Evolutionary conservation across 2,329 filamentous ascomycete genomes (phyloP).

Genomic region (Salinomyces thailandicus): DNA sequence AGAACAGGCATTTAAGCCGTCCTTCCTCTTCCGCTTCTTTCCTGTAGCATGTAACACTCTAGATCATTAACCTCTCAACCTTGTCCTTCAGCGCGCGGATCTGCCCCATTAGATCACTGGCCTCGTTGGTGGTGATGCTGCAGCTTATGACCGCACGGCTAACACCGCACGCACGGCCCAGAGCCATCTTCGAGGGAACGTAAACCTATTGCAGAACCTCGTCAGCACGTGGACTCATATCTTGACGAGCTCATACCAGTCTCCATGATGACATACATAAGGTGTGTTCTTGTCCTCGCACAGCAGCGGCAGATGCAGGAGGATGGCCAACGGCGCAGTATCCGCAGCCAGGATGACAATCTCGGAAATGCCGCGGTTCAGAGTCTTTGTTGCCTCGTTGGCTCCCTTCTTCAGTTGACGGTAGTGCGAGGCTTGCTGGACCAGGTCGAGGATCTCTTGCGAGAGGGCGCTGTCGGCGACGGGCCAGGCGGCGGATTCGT

Average conservation of each 20-base stretch:
- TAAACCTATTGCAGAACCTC: conserved; percentile 19
- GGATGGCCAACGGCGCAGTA: conserved; percentile 74
- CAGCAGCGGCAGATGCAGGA: conserved; percentile 80
- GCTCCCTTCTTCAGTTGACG: conserved; percentile 77
- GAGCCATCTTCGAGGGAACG: conserved; percentile 61
- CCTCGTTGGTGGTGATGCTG: conserved; percentile 85
- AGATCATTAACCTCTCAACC: conserved; percentile 92
- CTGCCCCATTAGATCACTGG: conserved; percentile 74
- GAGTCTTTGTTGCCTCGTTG: conserved; percentile 72
- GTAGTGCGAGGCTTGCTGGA: conserved; percentile 55
- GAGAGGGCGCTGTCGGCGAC: conserved; percentile 39
- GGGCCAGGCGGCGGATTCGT: conserved; percentile 38
- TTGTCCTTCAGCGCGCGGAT: conserved; percentile 87
- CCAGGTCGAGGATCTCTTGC: conserved; percentile 39
- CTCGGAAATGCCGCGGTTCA: conserved; percentile 85
- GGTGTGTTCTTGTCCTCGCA: conserved; percentile 68
- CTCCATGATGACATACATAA: conserved; percentile 29
- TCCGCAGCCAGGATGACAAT: conserved; percentile 84
- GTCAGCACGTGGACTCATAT: neutral
- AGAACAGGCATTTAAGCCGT: too few species aligned
- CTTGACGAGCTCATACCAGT: too few species aligned
- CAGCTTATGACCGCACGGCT: conserved; percentile 76
- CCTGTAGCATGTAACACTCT: conserved; percentile 11
- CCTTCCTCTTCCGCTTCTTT: too few species aligned
- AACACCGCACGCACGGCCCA: conserved; percentile 84